Conservation (phyloP, 768 basidiomycete genomes). For the Leccinellum rugosiceps region DNA sequence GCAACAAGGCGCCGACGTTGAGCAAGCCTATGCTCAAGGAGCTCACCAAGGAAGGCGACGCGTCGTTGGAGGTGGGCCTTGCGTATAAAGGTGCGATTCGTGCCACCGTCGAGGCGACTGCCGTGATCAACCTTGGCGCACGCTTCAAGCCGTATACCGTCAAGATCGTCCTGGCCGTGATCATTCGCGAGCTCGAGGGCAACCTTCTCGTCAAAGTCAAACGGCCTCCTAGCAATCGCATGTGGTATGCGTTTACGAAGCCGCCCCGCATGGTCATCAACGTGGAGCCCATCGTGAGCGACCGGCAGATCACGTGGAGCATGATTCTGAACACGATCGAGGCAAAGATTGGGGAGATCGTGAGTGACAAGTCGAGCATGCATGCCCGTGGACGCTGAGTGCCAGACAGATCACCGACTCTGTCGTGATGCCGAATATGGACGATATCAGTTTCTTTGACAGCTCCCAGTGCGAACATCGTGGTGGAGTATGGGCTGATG, state of each 20-base stretch:
- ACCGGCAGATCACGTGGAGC: conserved; percentile 90
- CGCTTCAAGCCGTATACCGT: conserved; percentile 88
- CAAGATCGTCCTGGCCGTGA: conserved; percentile 84
- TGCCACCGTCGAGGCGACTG: conserved; percentile 87
- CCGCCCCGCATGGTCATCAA: conserved; percentile 84
- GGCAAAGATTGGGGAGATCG: conserved; percentile 81
- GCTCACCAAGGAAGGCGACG: conserved; percentile 90
- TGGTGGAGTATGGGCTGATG: conserved; percentile 89
- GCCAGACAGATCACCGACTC: conserved; percentile 82
- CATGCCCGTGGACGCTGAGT: conserved; percentile 65
- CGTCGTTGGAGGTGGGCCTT: conserved; percentile 82
- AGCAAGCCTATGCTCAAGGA: conserved; percentile 99
- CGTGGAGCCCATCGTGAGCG: conserved; percentile 92
- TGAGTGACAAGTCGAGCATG: conserved; percentile 37
- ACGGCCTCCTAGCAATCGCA: conserved; percentile 89
- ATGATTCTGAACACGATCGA: conserved; percentile 92
- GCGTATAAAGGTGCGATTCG: conserved; percentile 85
- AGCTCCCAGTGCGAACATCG: conserved; percentile 59
- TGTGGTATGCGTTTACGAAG: conserved; percentile 92
- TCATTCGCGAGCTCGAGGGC: conserved; percentile 87
- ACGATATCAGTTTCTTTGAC: conserved; percentile 96
- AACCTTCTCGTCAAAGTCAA: conserved; percentile 89
- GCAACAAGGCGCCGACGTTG: conserved; percentile 77
- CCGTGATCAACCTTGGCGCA: conserved; percentile 78
- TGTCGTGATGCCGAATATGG: conserved; percentile 96